These are phyloP conservation scores for Henckelia pumila DNA, from an alignment of 257 asterid genomes.

Conservation along the genomic window DNA sequence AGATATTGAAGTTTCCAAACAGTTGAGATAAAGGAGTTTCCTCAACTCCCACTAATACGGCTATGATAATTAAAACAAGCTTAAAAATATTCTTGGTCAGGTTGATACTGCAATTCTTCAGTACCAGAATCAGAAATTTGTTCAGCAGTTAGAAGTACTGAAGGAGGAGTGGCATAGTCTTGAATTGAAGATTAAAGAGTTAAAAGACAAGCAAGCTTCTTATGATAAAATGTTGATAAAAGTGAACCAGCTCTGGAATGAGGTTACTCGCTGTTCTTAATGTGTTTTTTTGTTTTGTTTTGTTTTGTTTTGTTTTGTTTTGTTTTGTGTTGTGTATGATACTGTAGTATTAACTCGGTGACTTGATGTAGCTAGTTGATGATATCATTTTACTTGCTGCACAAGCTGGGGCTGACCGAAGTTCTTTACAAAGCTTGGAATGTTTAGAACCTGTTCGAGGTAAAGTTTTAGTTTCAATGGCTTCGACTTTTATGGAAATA, in stretches of 20 bases:
- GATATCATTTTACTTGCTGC: conserved; percentile 72
- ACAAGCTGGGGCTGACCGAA: conserved; percentile 63
- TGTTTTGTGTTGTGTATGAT: conserved; percentile 12
- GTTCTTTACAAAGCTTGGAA: conserved; percentile 53
- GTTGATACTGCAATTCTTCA: conserved; percentile 95
- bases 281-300: conserved; percentile 8
- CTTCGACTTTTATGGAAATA: conserved; percentile 13
- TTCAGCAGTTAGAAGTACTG: conserved; percentile 81
- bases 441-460: conserved; percentile 67
- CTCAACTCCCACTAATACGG: neutral
- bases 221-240: conserved; percentile 66
- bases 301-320: too few species aligned
- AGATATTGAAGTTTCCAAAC: neutral
- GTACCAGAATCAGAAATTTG: conserved; percentile 92
- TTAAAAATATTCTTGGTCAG: conserved; percentile 39
- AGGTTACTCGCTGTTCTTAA: conserved; percentile 44
- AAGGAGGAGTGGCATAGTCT: conserved; percentile 77
- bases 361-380: conserved; percentile 62
- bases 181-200: conserved; percentile 64
- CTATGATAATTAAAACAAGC: conserved; percentile 7
- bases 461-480: conserved; percentile 26
- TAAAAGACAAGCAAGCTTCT: conserved; percentile 68
- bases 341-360: conserved; percentile 18
- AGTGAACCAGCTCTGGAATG: conserved; percentile 84
- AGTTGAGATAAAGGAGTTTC: neutral